Base-by-base conservation (phyloP, 495 filamentous ascomycete species). In the Patellaria atrata region DNA sequence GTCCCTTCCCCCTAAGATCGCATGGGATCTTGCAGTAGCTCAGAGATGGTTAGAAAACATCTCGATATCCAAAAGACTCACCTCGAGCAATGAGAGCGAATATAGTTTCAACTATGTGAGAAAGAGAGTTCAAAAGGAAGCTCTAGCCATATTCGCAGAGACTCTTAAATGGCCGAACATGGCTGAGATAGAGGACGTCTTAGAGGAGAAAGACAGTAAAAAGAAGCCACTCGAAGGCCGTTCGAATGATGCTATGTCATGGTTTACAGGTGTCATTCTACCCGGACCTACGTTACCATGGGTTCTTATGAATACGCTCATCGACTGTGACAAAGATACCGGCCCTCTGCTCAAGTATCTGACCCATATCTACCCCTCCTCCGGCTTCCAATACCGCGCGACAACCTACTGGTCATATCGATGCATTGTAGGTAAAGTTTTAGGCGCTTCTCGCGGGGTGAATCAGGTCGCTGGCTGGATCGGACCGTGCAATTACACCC, bases 141-240 rank as follows among this genome's bases (percentile, higher is more conserved):
- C 72, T 41, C 60, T 82, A 24, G 66, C 67, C 38, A 62, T 65
- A 12, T 79, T 82, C 42, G 71, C 74, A 9, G 65, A 69, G 44
- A 71, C 66, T 32, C 67, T 82, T 61, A 79, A 78, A 35, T 82
- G 77, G 77, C 74, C 75, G 6, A 77, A 79, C 46, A 70, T 79
- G 40, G 54, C 54, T 34, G 67, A 74, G 38, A 68, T 79, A 14
- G 57, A 77, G 30, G 60, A 60, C 27, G 56, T 61, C 11, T 64
- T 81, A 33, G 67, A 64, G 36, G 63, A 73, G 36, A 63, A 62
- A 40, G 69, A 76, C 33, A 53, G 50, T 20, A 61, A 68, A 11
- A 49, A 56, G 23, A 60, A 58, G 20, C 53, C 66, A 6, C 56
- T 80, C 4, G 68, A 77, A 45, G 59, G 68, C 28, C 59, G 74